Base-by-base conservation (phyloP, 73 alveolate species). In the Paraurostyla sp. region DNA sequence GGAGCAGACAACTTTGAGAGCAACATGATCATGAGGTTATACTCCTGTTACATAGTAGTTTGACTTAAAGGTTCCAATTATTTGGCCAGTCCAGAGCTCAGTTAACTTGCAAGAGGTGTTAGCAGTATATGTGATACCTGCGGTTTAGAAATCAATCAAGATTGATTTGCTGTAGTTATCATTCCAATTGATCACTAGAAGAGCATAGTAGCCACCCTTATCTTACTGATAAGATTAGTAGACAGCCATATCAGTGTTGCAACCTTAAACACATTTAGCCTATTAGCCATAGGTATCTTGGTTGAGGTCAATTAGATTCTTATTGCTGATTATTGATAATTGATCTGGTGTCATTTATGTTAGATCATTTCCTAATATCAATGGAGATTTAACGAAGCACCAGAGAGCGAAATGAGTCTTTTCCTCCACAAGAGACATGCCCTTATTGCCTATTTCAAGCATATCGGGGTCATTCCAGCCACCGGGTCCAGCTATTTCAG, bases 391-490 rank as follows among this genome's bases (percentile, higher is more conserved):
- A 45, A 95, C 93, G 40, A 97, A 75, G 22, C 99, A 91, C 99
- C 99, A 98, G 46, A 98, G 90, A 22, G 99, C 97, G 89, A 98
- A 98, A 83, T 98, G 99, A 36, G 98, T 93, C 71, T 94, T 87
- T 50, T 97, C 95, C 92, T 98, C 99, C 11, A 71, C 90, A 0
- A 84, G 90, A n/a, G 96, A 93, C 98, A 97, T 87, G 23, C 97
- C 97, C 0, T 98, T 98, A 0, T 98, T 98, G 1, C 99, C 99
- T 0, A 97, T 98, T 88, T 97, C 99, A 59, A 98, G 89, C 99
- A 98, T 97, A 80, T 97, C 99, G 11, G 99, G 99, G 54, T 98
- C 99, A 69, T 98, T 98, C 99, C 99, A 98, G 68, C 99, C 98
- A 11, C 99, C 99, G 1, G 99, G 99, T 9, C 99, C 99, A 18